Base-by-base conservation (phyloP, 768 basidiomycete genomes). In the Krasilnikovozyma curviuscula region DNA sequence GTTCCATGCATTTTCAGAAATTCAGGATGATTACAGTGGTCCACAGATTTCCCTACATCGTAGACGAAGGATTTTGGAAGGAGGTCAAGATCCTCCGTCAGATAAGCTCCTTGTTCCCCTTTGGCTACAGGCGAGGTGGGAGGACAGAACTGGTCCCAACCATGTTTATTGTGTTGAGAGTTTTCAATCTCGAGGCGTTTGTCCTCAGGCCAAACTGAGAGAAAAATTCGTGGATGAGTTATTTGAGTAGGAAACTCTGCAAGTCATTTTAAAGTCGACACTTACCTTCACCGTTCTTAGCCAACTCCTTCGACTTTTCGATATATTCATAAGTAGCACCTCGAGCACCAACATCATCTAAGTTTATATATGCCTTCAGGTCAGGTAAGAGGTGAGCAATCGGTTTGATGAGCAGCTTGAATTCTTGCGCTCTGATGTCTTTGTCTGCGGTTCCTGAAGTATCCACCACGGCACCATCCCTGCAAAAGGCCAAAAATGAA, bases 341-440 rank as follows among this genome's bases (percentile, higher is more conserved):
- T 1, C 37, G 44, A 2, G 49, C 38, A 9, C 43, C 37, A 13
- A 10, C 6, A 30, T 50, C 49, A 24, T 40, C 43, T 19, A 37
- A 24, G 39, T 50, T 50, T 34, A 44, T 39, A 44, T 50, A 39
- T 10, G 45, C 16, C 28, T 30, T 25, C 34, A 47, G 32, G 34
- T 50, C 41, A 18, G 35, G 43, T 7, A 43, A 39, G 16, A 30
- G n/a, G 13, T 50, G 25, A 21, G 34, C 9, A 25, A 45, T 28
- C 5, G 42, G 28, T 8, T 29, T 19, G 13, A 50, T 34, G 35
- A 44, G 41, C 13, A 32, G 6, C 7, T 28, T 30, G 27, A 50
- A 41, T 13, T 25, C 38, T 18, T 3, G 8, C 23, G n/a, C 29
- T 13, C 19, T n/a, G 29, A 0, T 25, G 9, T 38, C 39, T 2